Conservation (phyloP, 129 eudicot genomes). For the Arctium minus region DNA sequence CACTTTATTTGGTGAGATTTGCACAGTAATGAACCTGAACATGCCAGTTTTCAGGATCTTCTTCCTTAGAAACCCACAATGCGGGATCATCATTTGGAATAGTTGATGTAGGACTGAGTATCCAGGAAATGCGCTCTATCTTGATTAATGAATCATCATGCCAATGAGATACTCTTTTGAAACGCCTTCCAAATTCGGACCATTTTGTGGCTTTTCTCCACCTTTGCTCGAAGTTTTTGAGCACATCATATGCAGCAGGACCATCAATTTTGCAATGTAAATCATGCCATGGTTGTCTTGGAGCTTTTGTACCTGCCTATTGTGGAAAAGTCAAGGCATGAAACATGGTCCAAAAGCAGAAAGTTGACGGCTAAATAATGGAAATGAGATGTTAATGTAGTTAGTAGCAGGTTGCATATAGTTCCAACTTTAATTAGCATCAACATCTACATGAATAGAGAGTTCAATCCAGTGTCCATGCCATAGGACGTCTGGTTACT, state of each 20-base stretch:
- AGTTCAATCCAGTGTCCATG: too few species aligned
- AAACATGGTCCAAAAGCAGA: slow-evolving; percentile 9
- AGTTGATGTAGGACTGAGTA: slow-evolving; percentile 50
- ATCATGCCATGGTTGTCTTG: slow-evolving; percentile 96
- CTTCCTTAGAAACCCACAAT: slow-evolving; percentile 58
- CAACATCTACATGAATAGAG: too few species aligned
- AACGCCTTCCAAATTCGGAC: slow-evolving; percentile 57
- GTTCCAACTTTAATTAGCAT: not conserved
- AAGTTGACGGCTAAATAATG: not conserved
- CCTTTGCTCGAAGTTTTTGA: slow-evolving; percentile 80
- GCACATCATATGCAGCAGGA: slow-evolving; percentile 91
- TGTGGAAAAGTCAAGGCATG: slow-evolving; percentile 6
- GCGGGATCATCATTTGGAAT: slow-evolving; percentile 44
- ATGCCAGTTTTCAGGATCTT: slow-evolving; percentile 85
- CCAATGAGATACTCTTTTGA: slow-evolving; percentile 59
- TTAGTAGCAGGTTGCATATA: not conserved
- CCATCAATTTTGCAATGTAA: slow-evolving; percentile 85
- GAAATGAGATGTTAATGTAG: not conserved
- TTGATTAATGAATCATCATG: slow-evolving; percentile 76
- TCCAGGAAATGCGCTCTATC: slow-evolving; percentile 75
- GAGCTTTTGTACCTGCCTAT: slow-evolving; percentile 73
- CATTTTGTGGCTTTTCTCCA: slow-evolving; percentile 78
- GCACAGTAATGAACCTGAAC: slow-evolving; percentile 56
- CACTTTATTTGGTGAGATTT: slow-evolving; percentile 14
- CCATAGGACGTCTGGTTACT: too few species aligned